Evolutionary conservation across 2,329 filamentous ascomycete species (phyloP), one percentile per base, ranked within the genome.

Genomic region (Exophiala sp.): DNA sequence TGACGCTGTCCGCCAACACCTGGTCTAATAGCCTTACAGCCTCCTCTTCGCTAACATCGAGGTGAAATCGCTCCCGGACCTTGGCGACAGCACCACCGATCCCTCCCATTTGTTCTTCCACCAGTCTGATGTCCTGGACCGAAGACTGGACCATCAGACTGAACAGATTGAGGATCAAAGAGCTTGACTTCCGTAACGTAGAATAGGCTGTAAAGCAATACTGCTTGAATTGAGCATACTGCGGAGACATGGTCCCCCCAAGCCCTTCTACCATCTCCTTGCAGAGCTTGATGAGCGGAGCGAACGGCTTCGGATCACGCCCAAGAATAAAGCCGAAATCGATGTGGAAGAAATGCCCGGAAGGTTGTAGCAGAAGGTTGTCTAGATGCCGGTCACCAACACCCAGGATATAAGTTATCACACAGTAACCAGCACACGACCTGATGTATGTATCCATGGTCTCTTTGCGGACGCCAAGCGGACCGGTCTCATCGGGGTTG

Each of bases 211-310:
- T 88, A 72, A 96, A 96, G 69, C 91, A 96, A 71, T 97, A 96
- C 65, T 95, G 89, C 68, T 94, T 94, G 74, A 99, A 99, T 49
- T 87, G 83, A 40, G 86, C 78, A 70, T 96, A 99, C 58, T 95
- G 86, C 18, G 88, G 83, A 3, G 88, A 90, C 33, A 81, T 80
- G 6, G 85, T 80, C 10, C 94, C 94, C 38, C 95, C 95, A 90
- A 99, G 96, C 59, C 91, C 94, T 66, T 99, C 94, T 3, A 97
- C 89, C 94, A 99, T 99, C 68, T 99, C 92, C 64, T 91, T 92
- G 67, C 88, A 92, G 7, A 99, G 83, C 71, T 99, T 99, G 86
- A 99, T 96, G 48, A 92, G 85, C 0, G 94, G 94, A 0, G 94
- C 92, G 67, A 99, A 97, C 0, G 94, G 94, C 68, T 99, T 99